Evolutionary conservation across 176 grass and related monocot species (phyloP).

Genomic region (maize (Zea mays)): Zm-B73-REFERENCE-NAM-5.0 NC_050104.1:137417501-137418000

Average conservation of each 20-base stretch:
- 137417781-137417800: conserved; percentile 78
- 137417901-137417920: conserved; percentile 83
- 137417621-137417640: conserved; percentile 95
- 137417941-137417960: conserved; percentile 99
- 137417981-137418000: conserved; percentile 81
- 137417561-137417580: conserved; percentile 96
- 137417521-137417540: conserved; percentile 99
- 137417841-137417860: conserved; percentile 99
- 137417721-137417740: conserved; percentile 97
- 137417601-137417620: conserved; percentile 91
- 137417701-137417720: conserved; percentile 98
- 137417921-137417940: conserved; percentile 91
- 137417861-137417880: conserved; percentile 87
- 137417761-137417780: conserved; percentile 61
- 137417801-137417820: conserved; percentile 98
- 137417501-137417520: conserved; percentile 98
- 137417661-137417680: conserved; percentile 95
- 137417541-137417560: conserved; percentile 96
- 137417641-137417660: conserved; percentile 96
- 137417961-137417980: conserved; percentile 68
- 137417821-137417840: conserved; percentile 99
- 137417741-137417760: conserved; percentile 81
- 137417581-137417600: conserved; percentile 99
- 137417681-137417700: conserved; percentile 74
- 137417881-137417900: conserved; percentile 98